Conservation (phyloP, 331 rosid genomes). For the Prunus yedoensis region DNA sequence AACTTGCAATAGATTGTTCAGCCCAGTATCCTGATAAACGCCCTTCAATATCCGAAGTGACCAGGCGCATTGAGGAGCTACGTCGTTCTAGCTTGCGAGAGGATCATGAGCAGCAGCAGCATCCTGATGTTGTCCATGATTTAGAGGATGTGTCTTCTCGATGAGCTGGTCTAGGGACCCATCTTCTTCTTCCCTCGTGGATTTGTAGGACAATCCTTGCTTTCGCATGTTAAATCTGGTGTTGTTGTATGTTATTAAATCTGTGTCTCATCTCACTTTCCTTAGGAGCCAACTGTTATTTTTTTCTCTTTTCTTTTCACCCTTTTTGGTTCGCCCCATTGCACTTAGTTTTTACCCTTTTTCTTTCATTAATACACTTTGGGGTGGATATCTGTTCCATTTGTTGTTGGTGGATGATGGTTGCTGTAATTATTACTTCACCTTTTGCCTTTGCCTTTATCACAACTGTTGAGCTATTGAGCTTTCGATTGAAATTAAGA, state of each 20-base stretch:
- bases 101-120: conserved; percentile 39
- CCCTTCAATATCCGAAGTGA: conserved; percentile 72
- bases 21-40: conserved; percentile 86
- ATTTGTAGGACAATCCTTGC: conserved; percentile 31
- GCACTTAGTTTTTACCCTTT: conserved; percentile 25
- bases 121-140: conserved; percentile 46
- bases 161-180: conserved; percentile 35
- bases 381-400: conserved; percentile 53
- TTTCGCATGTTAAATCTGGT: conserved; percentile 50
- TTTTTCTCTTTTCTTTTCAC: conserved; percentile 5
- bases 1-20: conserved; percentile 89
- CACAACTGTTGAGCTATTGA: conserved; percentile 41
- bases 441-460: conserved; percentile 36
- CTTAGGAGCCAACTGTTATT: conserved; percentile 36
- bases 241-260: conserved; percentile 36
- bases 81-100: conserved; percentile 47
- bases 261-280: conserved; percentile 30
- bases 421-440: conserved; percentile 68
- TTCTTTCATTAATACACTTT: conserved; percentile 30
- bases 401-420: conserved; percentile 56
- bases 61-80: conserved; percentile 66
- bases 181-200: conserved; percentile 14
- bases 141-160: conserved; percentile 40
- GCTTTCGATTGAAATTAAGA: conserved; percentile 36
- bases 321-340: conserved; percentile 20